These are phyloP conservation scores for Astrephomene gubernaculifera DNA, from an alignment of 139 green algal species.

Conservation along the genomic window DNA sequence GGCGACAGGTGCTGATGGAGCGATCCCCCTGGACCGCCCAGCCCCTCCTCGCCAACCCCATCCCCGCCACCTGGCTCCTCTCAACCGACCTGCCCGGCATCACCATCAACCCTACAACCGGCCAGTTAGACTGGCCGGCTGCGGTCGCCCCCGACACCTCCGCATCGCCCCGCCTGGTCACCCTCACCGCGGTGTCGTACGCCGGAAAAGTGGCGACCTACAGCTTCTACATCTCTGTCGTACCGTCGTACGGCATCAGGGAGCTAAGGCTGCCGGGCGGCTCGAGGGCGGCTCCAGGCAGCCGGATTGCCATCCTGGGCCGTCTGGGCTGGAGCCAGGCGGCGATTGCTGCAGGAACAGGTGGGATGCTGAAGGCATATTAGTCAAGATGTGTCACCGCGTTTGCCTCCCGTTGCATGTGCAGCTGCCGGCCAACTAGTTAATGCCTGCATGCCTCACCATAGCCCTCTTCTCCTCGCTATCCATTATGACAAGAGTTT, in stretches of 20 bases:
- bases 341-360: neutral
- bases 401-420: too few relatives aligned
- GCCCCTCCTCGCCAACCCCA: neutral
- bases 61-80: slow-evolving; percentile 1
- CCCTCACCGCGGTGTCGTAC: neutral
- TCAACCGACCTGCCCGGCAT: neutral
- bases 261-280: neutral
- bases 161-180: neutral
- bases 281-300: neutral
- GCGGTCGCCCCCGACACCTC: neutral
- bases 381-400: too few relatives aligned
- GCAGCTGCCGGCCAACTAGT: too few relatives aligned
- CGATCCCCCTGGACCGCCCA: neutral
- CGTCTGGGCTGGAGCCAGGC: neutral
- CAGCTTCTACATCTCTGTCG: slow-evolving; percentile 3
- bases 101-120: neutral
- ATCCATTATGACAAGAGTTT: too few relatives aligned
- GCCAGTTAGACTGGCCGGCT: neutral
- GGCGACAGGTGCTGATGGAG: neutral
- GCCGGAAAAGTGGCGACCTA: neutral
- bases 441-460: too few relatives aligned
- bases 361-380: too few relatives aligned
- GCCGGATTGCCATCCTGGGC: neutral
- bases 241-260: slow-evolving; percentile 1
- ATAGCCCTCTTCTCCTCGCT: too few relatives aligned